Evolutionary conservation across 257 asterid species (phyloP).

Genomic region (Mentha longifolia): DNA sequence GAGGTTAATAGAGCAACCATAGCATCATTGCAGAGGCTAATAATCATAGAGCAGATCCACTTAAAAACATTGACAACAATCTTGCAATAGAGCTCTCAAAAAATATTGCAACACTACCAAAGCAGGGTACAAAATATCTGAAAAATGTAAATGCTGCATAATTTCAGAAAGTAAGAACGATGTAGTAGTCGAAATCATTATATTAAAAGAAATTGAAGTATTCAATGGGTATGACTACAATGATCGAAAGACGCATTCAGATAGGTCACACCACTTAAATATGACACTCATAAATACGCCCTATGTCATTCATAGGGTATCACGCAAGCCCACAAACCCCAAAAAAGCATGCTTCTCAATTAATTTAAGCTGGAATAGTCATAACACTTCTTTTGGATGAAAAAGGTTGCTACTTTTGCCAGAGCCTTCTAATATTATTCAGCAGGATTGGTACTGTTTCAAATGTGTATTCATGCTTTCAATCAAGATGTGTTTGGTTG

Average conservation of each 20-base stretch:
- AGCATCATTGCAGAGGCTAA: slow-evolving; percentile 12
- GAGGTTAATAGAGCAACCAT: slow-evolving; percentile 20
- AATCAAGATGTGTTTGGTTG: slow-evolving; percentile 7
- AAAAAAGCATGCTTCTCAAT: background rate
- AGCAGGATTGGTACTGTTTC: slow-evolving; percentile 16
- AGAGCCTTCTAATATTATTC: slow-evolving; percentile 14
- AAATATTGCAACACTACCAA: slow-evolving; percentile 24
- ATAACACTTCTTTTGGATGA: background rate
- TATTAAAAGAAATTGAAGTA: background rate
- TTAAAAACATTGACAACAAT: slow-evolving; percentile 24
- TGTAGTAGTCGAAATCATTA: background rate
- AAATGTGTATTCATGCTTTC: slow-evolving; percentile 10
- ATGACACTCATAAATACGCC: background rate
- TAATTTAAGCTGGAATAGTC: slow-evolving; percentile 3
- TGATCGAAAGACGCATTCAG: background rate
- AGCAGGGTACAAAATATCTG: slow-evolving; percentile 21
- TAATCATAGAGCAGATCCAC: slow-evolving; percentile 25
- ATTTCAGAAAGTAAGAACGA: slow-evolving; percentile 12
- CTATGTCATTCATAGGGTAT: background rate
- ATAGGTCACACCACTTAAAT: background rate
- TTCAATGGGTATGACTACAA: background rate
- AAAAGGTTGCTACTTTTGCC: slow-evolving; percentile 15
- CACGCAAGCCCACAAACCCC: slow-evolving; percentile 13
- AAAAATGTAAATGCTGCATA: background rate
- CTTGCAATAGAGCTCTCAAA: background rate